A percentile compares a stretch with the other conserved stretches of the same genome.
phyloP scores from a whole-genome alignment of 2,329 filamentous ascomycete genomes.

The Penicillium aurantiogriseum region DNA sequence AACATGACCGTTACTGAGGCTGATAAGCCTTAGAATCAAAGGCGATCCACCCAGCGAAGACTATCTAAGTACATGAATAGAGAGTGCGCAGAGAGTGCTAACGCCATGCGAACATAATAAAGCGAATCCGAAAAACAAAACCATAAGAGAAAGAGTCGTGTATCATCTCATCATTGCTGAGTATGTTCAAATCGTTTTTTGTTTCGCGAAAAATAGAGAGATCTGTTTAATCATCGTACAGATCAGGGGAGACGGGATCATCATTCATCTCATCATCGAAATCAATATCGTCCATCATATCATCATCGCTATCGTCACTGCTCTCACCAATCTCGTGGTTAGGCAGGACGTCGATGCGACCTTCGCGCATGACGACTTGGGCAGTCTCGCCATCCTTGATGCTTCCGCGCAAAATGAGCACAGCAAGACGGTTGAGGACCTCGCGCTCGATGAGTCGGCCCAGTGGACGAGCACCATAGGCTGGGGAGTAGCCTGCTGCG shows the following conservation, averaged over 20 bases:
- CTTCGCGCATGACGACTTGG: conserved; percentile 72
- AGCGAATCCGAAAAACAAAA: not conserved
- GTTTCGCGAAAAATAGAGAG: not conserved
- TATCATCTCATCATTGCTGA: conserved; percentile 1
- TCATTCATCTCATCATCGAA: conserved; percentile 69
- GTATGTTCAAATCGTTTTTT: not conserved
- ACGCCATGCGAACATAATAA: not conserved
- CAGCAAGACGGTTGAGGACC: conserved; percentile 87
- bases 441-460: conserved; percentile 93
- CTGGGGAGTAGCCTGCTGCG: conserved; percentile 86
- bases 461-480: conserved; percentile 88
- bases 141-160: not conserved
- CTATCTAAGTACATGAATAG: not conserved
- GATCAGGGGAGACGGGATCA: conserved; percentile 58
- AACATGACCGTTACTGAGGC: not conserved
- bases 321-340: conserved; percentile 65
- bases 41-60: not conserved
- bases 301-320: conserved; percentile 58
- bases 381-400: conserved; percentile 85
- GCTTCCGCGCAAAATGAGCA: conserved; percentile 81
- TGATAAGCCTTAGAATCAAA: not conserved
- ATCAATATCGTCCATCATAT: conserved; percentile 74
- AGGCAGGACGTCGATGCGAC: conserved; percentile 74
- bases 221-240: conserved; percentile 54
- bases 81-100: not conserved